Conservation (phyloP, 345 rosid genomes). For the Salix koriyanagi region DNA sequence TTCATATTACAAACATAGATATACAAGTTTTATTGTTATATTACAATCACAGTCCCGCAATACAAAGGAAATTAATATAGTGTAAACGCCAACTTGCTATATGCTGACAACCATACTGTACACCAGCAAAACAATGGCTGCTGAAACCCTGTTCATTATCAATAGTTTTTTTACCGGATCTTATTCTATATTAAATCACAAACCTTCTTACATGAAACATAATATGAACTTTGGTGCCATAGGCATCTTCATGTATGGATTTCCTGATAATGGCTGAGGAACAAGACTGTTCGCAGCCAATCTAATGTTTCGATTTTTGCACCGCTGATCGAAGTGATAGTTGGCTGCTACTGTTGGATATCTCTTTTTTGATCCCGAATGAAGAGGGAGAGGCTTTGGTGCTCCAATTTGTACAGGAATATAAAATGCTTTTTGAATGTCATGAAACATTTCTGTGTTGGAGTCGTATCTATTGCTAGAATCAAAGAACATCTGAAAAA, state of each 20-base stretch:
- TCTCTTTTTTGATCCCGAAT: not conserved
- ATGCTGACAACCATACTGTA: no score
- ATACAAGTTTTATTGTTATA: no score
- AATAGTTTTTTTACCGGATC: not conserved
- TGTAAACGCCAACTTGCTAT: no score
- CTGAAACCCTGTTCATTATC: no score
- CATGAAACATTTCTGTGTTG: constrained; percentile 29
- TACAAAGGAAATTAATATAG: no score
- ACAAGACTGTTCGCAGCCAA: not conserved
- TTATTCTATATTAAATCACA: not conserved
- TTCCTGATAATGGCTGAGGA: not conserved
- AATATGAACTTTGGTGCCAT: constrained; percentile 1
- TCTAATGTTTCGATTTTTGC: not conserved
- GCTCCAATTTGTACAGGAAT: constrained; percentile 28
- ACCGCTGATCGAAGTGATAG: not conserved
- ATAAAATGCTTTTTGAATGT: constrained; percentile 52
- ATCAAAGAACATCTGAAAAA: constrained; percentile 47
- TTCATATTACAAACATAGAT: no score
- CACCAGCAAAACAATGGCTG: no score
- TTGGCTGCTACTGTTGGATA: not conserved
- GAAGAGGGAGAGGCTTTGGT: constrained; percentile 3
- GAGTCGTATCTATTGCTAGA: constrained; percentile 46
- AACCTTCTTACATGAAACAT: not conserved
- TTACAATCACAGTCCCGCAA: no score
- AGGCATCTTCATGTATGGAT: not conserved